Base-by-base conservation (phyloP, 495 filamentous ascomycete species). In the Xeromyces bisporus region DNA sequence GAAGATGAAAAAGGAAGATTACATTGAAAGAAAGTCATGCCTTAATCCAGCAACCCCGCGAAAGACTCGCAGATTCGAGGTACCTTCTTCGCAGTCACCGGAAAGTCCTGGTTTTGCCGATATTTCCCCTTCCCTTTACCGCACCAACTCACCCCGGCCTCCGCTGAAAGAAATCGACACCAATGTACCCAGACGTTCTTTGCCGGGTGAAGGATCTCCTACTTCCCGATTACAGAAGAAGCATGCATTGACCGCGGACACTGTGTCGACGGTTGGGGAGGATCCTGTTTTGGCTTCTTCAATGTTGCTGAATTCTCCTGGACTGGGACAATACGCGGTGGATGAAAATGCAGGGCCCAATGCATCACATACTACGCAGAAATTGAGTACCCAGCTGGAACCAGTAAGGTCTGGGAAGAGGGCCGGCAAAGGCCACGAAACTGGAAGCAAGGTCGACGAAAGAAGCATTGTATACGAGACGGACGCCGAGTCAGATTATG, bases 71-170 rank as follows among this genome's bases (percentile, higher is more conserved):
- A 51, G 31, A 23, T 35, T 44, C 13, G 58, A 60, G 32, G 59
- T 64, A 32, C 60, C 56, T 2, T 64, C 60, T 5, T 62, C 57
- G 3, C 60, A 64, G 26, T 60, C 60, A 10, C 60, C 60, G 2
- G 56, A 62, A 46, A 60, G 57, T 18, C 58, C 60, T 15, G 51
- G 51, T 2, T 23, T 60, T 8, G 46, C 50, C 6, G 41, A 58
- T 12, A 53, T 62, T 15, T 50, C 58, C 11, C 52, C 60, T 2
- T 50, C 57, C 31, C 56, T 59, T 25, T 47, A 48, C 8, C 36
- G 40, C 26, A 49, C 46, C 11, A 51, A n/a, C n/a, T n/a, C n/a
- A n/a, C n/a, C 45, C 28, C 43, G 42, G 17, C 55, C 51, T 13
- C 46, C 54, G 3, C 26, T 46, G 4, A 55, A 48, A 38, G 37